Evolutionary conservation across 2,329 filamentous ascomycete genomes (phyloP).

Genomic region (Colletotrichum somersetense): DNA sequence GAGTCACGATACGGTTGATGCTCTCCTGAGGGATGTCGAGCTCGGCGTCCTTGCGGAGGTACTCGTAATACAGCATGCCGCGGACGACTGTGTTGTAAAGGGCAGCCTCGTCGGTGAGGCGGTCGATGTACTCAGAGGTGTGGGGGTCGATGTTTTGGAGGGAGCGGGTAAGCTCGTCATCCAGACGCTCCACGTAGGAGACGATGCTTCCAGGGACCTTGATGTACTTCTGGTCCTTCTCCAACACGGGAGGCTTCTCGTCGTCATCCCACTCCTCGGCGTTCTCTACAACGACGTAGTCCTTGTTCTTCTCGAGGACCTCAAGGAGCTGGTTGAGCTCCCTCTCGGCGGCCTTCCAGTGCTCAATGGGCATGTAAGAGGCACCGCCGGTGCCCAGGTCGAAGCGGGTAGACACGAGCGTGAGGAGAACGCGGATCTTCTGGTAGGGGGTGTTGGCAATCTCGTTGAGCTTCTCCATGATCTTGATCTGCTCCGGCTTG

Average conservation of each 20-base stretch:
- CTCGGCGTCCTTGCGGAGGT: constrained; percentile 76
- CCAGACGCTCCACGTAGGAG: constrained; percentile 93
- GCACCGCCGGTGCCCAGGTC: constrained; percentile 85
- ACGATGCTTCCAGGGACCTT: constrained; percentile 94
- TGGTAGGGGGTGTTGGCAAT: constrained; percentile 94
- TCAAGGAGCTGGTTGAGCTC: constrained; percentile 84
- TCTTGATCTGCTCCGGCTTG: constrained; percentile 91
- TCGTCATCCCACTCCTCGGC: constrained; percentile 99
- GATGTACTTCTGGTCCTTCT: constrained; percentile 82
- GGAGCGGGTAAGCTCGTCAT: constrained; percentile 97
- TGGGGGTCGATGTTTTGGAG: constrained; percentile 98
- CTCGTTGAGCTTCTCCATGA: constrained; percentile 96
- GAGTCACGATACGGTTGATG: constrained; percentile 92
- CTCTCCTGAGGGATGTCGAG: constrained; percentile 86
- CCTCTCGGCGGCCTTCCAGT: constrained; percentile 95
- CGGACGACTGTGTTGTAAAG: constrained; percentile 95
- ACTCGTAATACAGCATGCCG: constrained; percentile 89
- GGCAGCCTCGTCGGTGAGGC: constrained; percentile 88
- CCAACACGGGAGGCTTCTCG: constrained; percentile 86
- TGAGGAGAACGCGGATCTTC: constrained; percentile 90
- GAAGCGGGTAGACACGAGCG: constrained; percentile 92
- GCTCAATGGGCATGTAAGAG: constrained; percentile 90
- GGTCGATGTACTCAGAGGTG: constrained; percentile 98
- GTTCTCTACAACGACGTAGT: constrained; percentile 88
- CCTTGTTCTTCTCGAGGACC: constrained; percentile 81